A percentile compares a stretch with the other conserved stretches of the same genome.
These are phyloP conservation scores for Sutorius eximius DNA, from an alignment of 1,284 basidiomycete species.

Conservation along the genomic window DNA sequence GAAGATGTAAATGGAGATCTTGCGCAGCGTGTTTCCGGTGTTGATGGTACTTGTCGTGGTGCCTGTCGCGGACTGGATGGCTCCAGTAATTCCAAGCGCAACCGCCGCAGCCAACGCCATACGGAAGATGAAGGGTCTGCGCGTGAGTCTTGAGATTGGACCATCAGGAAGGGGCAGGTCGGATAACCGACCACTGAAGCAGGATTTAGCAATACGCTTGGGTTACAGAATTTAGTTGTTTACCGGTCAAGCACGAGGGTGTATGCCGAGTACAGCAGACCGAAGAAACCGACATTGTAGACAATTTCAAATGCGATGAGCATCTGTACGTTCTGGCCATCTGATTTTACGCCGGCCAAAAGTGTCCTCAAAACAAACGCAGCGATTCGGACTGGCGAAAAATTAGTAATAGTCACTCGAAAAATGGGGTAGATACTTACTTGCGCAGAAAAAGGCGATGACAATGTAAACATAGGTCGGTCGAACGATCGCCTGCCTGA, in stretches of 20 bases:
- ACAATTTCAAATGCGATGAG: slow-evolving; percentile 32
- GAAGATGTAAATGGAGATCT: slow-evolving; percentile 45
- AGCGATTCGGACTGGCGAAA: slow-evolving; percentile 29
- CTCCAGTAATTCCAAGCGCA: slow-evolving; percentile 40
- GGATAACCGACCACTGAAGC: slow-evolving; percentile 21
- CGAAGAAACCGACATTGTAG: slow-evolving; percentile 39
- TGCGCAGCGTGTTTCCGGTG: slow-evolving; percentile 33
- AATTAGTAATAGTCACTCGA: neutral
- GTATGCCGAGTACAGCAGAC: slow-evolving; percentile 37
- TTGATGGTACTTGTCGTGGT: slow-evolving; percentile 11
- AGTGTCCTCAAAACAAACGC: slow-evolving; percentile 35
- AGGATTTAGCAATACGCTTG: neutral
- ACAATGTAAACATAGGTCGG: slow-evolving; percentile 44
- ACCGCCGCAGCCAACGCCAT: slow-evolving; percentile 37
- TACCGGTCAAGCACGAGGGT: slow-evolving; percentile 37
- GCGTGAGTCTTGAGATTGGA: slow-evolving; percentile 34
- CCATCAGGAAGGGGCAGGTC: slow-evolving; percentile 21
- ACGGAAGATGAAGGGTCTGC: slow-evolving; percentile 37
- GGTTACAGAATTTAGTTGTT: neutral
- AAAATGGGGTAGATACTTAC: slow-evolving; percentile 34
- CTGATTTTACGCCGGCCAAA: slow-evolving; percentile 27
- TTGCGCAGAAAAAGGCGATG: slow-evolving; percentile 45
- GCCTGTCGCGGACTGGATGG: slow-evolving; percentile 21
- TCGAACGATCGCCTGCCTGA: slow-evolving; percentile 37
- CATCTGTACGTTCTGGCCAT: slow-evolving; percentile 23